These are phyloP conservation scores for Penicillium sp. DNA, from an alignment of 2,329 filamentous ascomycete genomes.

Conservation along the genomic window DNA sequence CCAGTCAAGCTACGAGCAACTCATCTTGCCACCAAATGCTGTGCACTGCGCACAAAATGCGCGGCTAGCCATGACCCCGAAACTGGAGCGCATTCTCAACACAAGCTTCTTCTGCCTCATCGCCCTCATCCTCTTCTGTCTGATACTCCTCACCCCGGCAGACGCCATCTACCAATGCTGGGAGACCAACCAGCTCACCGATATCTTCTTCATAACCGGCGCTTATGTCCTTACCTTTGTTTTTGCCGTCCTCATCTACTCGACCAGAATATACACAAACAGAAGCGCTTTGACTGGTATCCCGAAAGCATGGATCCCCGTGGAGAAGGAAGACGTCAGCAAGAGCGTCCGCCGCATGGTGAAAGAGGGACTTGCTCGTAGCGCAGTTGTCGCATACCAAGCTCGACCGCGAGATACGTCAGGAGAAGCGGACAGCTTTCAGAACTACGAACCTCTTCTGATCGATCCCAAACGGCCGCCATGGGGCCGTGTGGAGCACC, in stretches of 20 bases:
- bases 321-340: constrained; percentile 80
- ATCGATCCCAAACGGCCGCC: constrained; percentile 50
- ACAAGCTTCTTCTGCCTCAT: constrained; percentile 74
- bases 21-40: constrained; percentile 8
- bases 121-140: constrained; percentile 68
- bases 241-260: constrained; percentile 74
- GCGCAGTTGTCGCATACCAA: constrained; percentile 78
- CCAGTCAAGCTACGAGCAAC: not conserved
- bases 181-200: constrained; percentile 65
- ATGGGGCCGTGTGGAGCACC: constrained; percentile 84
- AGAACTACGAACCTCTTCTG: constrained; percentile 32
- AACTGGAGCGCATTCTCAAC: constrained; percentile 77
- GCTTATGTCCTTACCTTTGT: constrained; percentile 72
- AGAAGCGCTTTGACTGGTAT: constrained; percentile 76
- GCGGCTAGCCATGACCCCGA: constrained; percentile 32
- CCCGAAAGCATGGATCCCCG: constrained; percentile 80
- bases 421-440: constrained; percentile 36
- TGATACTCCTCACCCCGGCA: constrained; percentile 77
- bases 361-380: constrained; percentile 68
- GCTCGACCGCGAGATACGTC: constrained; percentile 65
- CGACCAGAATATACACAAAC: constrained; percentile 82
- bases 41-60: constrained; percentile 16
- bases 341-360: constrained; percentile 76
- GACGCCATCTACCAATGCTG: constrained; percentile 80
- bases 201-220: constrained; percentile 78